Percentiles rank a stretch among this genome's conserved stretches.
phyloP scores from a whole-genome alignment of 2,329 filamentous ascomycete genomes.

The Talaromyces sp. region DNA sequence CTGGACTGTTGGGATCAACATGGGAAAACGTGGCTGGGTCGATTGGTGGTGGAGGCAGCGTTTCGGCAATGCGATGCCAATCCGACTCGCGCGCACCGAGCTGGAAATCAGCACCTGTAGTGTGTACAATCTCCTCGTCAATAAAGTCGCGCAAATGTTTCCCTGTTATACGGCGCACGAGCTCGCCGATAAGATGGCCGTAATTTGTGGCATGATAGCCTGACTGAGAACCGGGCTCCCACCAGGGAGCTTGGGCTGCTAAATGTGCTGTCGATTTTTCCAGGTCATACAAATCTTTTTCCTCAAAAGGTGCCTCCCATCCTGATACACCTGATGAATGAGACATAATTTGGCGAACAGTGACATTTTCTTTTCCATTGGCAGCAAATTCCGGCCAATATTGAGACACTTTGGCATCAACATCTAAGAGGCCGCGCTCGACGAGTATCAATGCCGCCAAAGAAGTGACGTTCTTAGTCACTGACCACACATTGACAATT shows the following conservation, averaged over 20 bases:
- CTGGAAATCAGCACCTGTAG: slow-evolving; percentile 43
- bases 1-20: background rate
- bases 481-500: slow-evolving; percentile 36
- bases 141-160: slow-evolving; percentile 41
- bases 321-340: slow-evolving; percentile 33
- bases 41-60: slow-evolving; percentile 24
- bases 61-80: slow-evolving; percentile 34
- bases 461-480: slow-evolving; percentile 33
- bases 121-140: slow-evolving; percentile 36
- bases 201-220: slow-evolving; percentile 39
- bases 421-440: slow-evolving; percentile 33
- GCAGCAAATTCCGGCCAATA: slow-evolving; percentile 45
- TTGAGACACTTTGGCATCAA: slow-evolving; percentile 31
- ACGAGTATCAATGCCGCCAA: slow-evolving; percentile 36
- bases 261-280: slow-evolving; percentile 27
- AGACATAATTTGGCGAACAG: slow-evolving; percentile 36
- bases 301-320: slow-evolving; percentile 27
- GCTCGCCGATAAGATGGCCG: slow-evolving; percentile 40
- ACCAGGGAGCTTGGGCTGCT: slow-evolving; percentile 38
- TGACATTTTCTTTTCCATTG: slow-evolving; percentile 36
- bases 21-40: background rate
- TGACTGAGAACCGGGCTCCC: slow-evolving; percentile 38
- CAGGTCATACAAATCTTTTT: slow-evolving; percentile 30
- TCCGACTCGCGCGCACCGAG: slow-evolving; percentile 40
- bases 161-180: slow-evolving; percentile 38